Percentiles rank a stretch among this genome's conserved stretches.
Conservation (phyloP, 2,329 filamentous ascomycete genomes). For the Colletotrichum filicis region DNA sequence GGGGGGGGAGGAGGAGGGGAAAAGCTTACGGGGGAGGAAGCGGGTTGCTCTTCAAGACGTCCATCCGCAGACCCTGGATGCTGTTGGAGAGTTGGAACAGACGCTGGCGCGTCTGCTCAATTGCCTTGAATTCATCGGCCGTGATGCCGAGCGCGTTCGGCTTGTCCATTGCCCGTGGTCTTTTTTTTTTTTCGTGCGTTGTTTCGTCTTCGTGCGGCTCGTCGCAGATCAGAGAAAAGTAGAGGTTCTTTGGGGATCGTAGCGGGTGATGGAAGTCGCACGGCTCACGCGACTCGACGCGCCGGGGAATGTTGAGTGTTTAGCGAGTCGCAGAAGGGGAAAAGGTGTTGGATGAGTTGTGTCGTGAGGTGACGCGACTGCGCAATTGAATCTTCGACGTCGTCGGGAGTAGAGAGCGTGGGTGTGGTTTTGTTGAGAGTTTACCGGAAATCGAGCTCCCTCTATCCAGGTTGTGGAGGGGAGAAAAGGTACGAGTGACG, state of each 20-base stretch:
- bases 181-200: no score
- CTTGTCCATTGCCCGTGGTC: constrained; percentile 15
- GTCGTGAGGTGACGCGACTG: neutral
- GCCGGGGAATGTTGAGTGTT: no score
- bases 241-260: neutral
- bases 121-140: constrained; percentile 71
- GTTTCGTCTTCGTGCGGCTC: no score
- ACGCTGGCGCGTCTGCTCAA: constrained; percentile 77
- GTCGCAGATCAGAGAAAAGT: no score
- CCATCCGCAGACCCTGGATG: constrained; percentile 71
- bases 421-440: neutral
- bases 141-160: constrained; percentile 56
- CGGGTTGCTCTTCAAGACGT: constrained; percentile 71
- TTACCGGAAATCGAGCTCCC: neutral
- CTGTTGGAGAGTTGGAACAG: constrained; percentile 76
- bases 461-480: neutral
- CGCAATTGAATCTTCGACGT: neutral
- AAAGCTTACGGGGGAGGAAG: constrained; percentile 73
- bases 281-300: neutral
- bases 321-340: neutral
- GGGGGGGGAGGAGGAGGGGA: neutral
- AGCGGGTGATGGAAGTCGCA: neutral
- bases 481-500: neutral
- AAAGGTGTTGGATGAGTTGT: no score
- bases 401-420: neutral